These are phyloP conservation scores for Daucus carota DNA, from an alignment of 129 eudicot species.

Conservation along the genomic window DH1_v3.0 NC_030381.2:1140501-1141000, in stretches of 20 bases:
- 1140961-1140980: slow-evolving; percentile 36
- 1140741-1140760: slow-evolving; percentile 43
- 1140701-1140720: slow-evolving; percentile 38
- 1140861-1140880: slow-evolving; percentile 45
- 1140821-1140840: slow-evolving; percentile 43
- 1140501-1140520: neutral
- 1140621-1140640: neutral
- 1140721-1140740: slow-evolving; percentile 44
- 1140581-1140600: slow-evolving; percentile 7
- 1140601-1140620: neutral
- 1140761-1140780: slow-evolving; percentile 40
- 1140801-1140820: slow-evolving; percentile 44
- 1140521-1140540: neutral
- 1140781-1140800: slow-evolving; percentile 48
- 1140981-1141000: slow-evolving; percentile 33
- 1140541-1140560: neutral
- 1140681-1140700: slow-evolving; percentile 36
- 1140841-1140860: slow-evolving; percentile 47
- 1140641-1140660: slow-evolving; percentile 50
- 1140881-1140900: slow-evolving; percentile 34
- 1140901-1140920: slow-evolving; percentile 54
- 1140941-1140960: slow-evolving; percentile 45
- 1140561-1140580: slow-evolving; percentile 1
- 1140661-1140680: slow-evolving; percentile 59
- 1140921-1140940: slow-evolving; percentile 53